These are phyloP conservation scores for Calocera cornea DNA, from an alignment of 768 basidiomycete species.

Conservation along the genomic window DNA sequence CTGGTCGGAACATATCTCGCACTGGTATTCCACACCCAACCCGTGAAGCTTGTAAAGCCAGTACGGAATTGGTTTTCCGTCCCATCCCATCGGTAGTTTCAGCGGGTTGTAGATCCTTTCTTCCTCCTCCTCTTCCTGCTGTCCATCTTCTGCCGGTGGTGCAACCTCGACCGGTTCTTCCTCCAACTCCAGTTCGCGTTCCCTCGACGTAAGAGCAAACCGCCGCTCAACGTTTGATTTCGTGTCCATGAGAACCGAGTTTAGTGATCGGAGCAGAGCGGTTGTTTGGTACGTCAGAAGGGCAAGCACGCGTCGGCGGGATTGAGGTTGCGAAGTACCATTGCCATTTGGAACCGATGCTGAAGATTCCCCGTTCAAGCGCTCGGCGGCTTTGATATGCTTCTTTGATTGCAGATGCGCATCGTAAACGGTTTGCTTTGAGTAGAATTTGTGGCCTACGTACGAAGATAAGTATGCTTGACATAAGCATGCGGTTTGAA, in stretches of 20 bases:
- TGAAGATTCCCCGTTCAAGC: constrained; percentile 34
- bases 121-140: constrained; percentile 73
- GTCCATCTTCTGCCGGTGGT: constrained; percentile 36
- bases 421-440: constrained; percentile 96
- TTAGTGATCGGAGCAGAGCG: constrained; percentile 49
- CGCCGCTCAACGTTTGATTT: constrained; percentile 93
- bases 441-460: constrained; percentile 82
- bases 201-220: constrained; percentile 91
- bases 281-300: constrained; percentile 57
- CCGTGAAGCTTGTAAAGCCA: constrained; percentile 98
- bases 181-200: constrained; percentile 84
- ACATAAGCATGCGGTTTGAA: constrained; percentile 5
- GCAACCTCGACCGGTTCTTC: constrained; percentile 43
- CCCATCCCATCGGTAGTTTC: constrained; percentile 93
- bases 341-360: constrained; percentile 12
- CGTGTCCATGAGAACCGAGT: constrained; percentile 65
- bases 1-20: constrained; percentile 94
- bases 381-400: constrained; percentile 80
- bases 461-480: neutral
- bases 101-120: constrained; percentile 97
- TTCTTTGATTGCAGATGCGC: constrained; percentile 93
- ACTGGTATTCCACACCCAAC: constrained; percentile 92
- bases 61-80: constrained; percentile 97
- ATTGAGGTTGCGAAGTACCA: constrained; percentile 16
- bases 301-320: constrained; percentile 52